Evolutionary conservation across 805 yeast genomes (phyloP).

Genomic region (Wickerhamomyces hampshirensis): DNA sequence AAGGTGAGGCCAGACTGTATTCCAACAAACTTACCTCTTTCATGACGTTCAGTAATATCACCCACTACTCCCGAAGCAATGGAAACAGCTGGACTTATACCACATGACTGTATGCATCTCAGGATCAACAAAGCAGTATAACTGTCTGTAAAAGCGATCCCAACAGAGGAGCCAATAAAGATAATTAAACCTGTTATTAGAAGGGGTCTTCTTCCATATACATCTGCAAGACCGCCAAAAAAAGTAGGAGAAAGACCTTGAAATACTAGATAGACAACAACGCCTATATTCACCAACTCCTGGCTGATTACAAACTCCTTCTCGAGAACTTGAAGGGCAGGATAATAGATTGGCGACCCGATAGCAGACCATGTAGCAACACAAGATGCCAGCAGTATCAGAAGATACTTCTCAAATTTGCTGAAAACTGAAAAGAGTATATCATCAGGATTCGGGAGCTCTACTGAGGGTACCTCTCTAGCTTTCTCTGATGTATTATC

Average conservation of each 20-base stretch:
- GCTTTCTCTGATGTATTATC: too few species aligned
- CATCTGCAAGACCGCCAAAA: slow-evolving; percentile 65
- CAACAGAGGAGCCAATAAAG: slow-evolving; percentile 60
- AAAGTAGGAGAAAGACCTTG: slow-evolving; percentile 77
- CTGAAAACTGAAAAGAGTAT: slow-evolving; percentile 38
- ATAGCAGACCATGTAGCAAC: slow-evolving; percentile 65
- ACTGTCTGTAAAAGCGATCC: slow-evolving; percentile 52
- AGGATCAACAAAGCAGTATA: slow-evolving; percentile 62
- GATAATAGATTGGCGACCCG: slow-evolving; percentile 76
- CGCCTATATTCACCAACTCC: slow-evolving; percentile 60
- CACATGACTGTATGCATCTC: slow-evolving; percentile 73
- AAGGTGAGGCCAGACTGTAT: slow-evolving; percentile 58
- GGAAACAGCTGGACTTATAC: slow-evolving; percentile 72
- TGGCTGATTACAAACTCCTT: slow-evolving; percentile 48
- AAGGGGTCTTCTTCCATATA: slow-evolving; percentile 67
- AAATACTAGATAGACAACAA: slow-evolving; percentile 68
- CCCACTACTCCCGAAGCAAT: slow-evolving; percentile 68
- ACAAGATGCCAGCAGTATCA: slow-evolving; percentile 37
- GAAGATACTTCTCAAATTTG: slow-evolving; percentile 32
- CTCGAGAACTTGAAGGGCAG: slow-evolving; percentile 60
- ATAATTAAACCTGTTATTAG: slow-evolving; percentile 48
- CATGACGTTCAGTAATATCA: slow-evolving; percentile 59
- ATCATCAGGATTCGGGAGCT: slow-evolving; percentile 22
- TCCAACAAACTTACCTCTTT: slow-evolving; percentile 71
- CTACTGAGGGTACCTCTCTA: not conserved